These are phyloP conservation scores for Bonia amplexicaulis DNA, from an alignment of 176 grass and related monocot genomes.

Conservation along the genomic window DNA sequence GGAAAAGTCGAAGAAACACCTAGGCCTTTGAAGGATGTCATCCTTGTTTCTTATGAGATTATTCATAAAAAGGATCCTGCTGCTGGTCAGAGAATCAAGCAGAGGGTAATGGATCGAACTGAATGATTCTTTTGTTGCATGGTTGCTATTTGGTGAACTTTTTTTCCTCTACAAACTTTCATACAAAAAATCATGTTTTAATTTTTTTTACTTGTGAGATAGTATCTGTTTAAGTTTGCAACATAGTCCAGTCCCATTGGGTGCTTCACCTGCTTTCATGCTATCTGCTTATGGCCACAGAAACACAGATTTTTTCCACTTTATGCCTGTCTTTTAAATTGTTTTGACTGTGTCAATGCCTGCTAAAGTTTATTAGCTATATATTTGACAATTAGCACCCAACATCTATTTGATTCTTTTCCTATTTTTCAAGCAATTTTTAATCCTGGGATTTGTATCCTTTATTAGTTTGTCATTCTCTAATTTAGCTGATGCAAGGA, in stretches of 20 bases:
- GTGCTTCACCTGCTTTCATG: background rate
- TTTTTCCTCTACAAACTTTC: background rate
- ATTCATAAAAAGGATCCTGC: slow-evolving; percentile 92
- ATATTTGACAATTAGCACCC: background rate
- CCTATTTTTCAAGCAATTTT: background rate
- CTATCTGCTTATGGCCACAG: background rate
- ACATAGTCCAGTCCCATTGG: background rate
- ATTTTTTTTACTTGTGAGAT: background rate
- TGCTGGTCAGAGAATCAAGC: slow-evolving; percentile 95
- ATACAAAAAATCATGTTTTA: background rate
- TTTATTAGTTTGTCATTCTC: background rate
- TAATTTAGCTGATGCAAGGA: background rate
- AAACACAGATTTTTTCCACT: background rate
- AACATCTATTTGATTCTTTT: background rate
- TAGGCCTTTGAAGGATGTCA: slow-evolving; percentile 85
- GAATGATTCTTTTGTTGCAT: slow-evolving; percentile 13
- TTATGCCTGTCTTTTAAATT: background rate
- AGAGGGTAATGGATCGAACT: slow-evolving; percentile 53
- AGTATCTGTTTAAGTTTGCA: background rate
- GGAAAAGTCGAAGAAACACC: slow-evolving; percentile 99
- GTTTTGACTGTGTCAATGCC: background rate
- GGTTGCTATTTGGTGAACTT: background rate
- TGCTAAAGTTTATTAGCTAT: background rate
- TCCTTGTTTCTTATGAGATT: slow-evolving; percentile 86
- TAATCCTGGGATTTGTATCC: background rate